Percentiles rank a stretch among this genome's conserved stretches.
phyloP scores from a whole-genome alignment of 2,329 filamentous ascomycete genomes.

The Fusarium floridanum region DNA sequence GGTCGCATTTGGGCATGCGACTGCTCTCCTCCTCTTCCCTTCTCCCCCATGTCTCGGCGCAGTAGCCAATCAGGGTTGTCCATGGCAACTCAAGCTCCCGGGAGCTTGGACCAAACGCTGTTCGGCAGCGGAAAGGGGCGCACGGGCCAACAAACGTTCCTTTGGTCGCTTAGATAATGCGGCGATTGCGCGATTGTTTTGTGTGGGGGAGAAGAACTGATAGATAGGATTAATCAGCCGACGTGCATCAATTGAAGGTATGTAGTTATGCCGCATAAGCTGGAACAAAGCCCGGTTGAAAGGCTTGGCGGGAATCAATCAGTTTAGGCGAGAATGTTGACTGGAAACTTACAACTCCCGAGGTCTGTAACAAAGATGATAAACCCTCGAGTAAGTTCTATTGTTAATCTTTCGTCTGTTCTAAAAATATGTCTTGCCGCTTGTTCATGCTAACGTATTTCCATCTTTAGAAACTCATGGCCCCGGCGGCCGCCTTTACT shows the following conservation, averaged over 20 bases:
- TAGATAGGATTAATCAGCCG: not conserved
- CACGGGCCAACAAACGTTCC: conserved; percentile 27
- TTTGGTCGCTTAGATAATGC: conserved; percentile 29
- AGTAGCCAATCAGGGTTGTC: conserved; percentile 43
- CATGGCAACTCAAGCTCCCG: conserved; percentile 44
- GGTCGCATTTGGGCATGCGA: conserved; percentile 42
- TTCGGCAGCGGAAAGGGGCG: conserved; percentile 39
- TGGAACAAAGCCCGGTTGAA: not conserved
- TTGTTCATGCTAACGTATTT: conserved; percentile 11
- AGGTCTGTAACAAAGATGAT: conserved; percentile 26
- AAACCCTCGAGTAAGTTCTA: conserved; percentile 47
- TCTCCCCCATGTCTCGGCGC: conserved; percentile 24
- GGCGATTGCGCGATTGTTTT: conserved; percentile 16
- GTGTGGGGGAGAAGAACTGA: conserved; percentile 3
- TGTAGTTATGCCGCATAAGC: conserved; percentile 31
- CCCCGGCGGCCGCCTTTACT: conserved; percentile 65
- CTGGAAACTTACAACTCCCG: not conserved
- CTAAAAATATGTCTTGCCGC: not conserved
- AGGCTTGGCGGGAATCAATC: conserved; percentile 7
- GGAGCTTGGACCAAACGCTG: conserved; percentile 47
- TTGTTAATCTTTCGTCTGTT: not conserved
- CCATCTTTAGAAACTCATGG: conserved; percentile 57
- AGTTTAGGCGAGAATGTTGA: conserved; percentile 12
- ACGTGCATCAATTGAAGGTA: conserved; percentile 46
- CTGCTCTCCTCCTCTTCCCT: not conserved